phyloP scores from a whole-genome alignment of 495 filamentous ascomycete genomes.

The Aspergillus indologenus region DNA sequence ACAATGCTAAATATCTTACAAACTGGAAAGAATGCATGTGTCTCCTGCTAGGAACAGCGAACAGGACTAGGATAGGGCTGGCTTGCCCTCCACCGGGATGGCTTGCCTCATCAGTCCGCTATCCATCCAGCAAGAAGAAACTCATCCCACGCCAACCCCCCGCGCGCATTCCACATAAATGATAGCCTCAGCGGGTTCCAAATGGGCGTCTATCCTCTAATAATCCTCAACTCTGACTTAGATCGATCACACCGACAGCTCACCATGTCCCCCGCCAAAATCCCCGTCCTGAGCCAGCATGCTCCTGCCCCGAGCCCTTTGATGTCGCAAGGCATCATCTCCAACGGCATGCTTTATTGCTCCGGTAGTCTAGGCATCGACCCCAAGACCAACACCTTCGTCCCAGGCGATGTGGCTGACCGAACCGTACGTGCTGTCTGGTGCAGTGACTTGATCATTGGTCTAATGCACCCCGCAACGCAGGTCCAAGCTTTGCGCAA shows the following conservation, averaged over 20 bases:
- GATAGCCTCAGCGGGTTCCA: too few relatives aligned
- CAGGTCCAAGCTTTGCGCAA: conserved; percentile 56
- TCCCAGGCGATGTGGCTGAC: conserved; percentile 45
- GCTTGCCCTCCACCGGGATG: neutral
- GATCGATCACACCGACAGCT: too few relatives aligned
- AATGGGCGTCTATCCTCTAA: too few relatives aligned
- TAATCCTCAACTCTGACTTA: too few relatives aligned
- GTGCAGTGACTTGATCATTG: neutral
- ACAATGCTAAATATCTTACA: too few relatives aligned
- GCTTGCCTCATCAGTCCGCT: neutral
- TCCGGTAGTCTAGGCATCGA: conserved; percentile 50
- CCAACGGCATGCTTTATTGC: conserved; percentile 58
- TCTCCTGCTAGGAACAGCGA: neutral
- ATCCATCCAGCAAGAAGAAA: neutral
- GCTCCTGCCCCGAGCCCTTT: conserved; percentile 51
- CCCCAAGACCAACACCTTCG: conserved; percentile 38
- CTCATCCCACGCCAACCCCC: neutral
- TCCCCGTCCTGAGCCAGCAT: conserved; percentile 45
- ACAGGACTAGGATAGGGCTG: neutral
- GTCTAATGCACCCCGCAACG: neutral
- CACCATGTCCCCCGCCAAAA: conserved; percentile 21
- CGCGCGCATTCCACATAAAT: too few relatives aligned
- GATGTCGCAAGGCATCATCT: conserved; percentile 54
- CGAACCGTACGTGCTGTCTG: neutral
- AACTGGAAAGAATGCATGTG: too few relatives aligned